These are phyloP conservation scores for Ogataea parapolymorpha DNA, from an alignment of 805 yeast genomes.

Conservation along the genomic window DNA sequence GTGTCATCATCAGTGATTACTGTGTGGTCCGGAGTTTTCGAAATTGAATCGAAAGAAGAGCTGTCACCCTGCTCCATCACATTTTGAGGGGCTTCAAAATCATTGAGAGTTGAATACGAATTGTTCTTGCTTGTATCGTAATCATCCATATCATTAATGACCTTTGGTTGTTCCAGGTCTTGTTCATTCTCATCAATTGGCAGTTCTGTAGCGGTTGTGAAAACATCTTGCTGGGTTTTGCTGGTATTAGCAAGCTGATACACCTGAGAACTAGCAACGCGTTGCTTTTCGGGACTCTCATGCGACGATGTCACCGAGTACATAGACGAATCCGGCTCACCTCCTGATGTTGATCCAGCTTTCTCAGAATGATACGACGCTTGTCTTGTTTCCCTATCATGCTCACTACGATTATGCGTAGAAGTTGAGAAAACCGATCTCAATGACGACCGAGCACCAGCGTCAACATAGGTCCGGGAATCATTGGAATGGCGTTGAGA, in stretches of 20 bases:
- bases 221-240: conserved; percentile 32
- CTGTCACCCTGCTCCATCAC: conserved; percentile 6
- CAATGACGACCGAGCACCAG: too few relatives aligned
- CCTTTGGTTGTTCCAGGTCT: background rate
- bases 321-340: conserved; percentile 14
- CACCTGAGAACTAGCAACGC: conserved; percentile 13
- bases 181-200: conserved; percentile 7
- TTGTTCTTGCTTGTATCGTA: conserved; percentile 2
- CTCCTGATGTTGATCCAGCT: conserved; percentile 8
- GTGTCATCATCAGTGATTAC: background rate
- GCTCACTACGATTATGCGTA: background rate
- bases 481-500: too few relatives aligned
- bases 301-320: conserved; percentile 19
- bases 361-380: conserved; percentile 6
- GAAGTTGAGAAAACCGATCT: too few relatives aligned
- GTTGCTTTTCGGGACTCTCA: conserved; percentile 4
- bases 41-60: conserved; percentile 19
- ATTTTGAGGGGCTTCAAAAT: conserved; percentile 11
- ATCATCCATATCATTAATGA: background rate
- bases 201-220: conserved; percentile 39
- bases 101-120: conserved; percentile 5
- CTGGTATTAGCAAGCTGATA: conserved; percentile 27
- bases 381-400: conserved; percentile 3
- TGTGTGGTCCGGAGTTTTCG: conserved; percentile 20
- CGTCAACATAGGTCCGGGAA: too few relatives aligned